phyloP scores from a whole-genome alignment of 805 yeast genomes.

The Ogataea ramenticola region DNA sequence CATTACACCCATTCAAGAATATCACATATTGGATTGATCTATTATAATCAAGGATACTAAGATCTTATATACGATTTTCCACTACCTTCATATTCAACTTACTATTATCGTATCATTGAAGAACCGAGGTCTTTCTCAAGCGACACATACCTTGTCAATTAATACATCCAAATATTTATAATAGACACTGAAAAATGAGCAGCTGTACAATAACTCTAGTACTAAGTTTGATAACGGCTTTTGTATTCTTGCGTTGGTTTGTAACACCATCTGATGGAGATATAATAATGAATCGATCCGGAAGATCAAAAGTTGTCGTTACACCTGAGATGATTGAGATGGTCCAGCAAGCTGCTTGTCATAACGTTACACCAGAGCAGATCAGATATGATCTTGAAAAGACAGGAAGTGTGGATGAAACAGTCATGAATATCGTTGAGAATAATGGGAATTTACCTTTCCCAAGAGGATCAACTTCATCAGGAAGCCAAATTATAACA shows the following conservation, averaged over 20 bases:
- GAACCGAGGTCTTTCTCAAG: too few relatives aligned
- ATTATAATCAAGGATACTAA: too few relatives aligned
- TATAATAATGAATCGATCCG: not conserved
- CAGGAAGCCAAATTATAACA: not conserved
- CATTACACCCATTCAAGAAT: too few relatives aligned
- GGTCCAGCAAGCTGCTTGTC: slow-evolving; percentile 75
- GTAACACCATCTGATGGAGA: slow-evolving; percentile 34
- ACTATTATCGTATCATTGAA: too few relatives aligned
- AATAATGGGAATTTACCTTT: slow-evolving; percentile 55
- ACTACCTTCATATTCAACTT: too few relatives aligned
- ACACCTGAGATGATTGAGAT: slow-evolving; percentile 75
- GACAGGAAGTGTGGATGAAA: slow-evolving; percentile 74
- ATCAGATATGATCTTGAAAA: slow-evolving; percentile 66
- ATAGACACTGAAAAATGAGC: slow-evolving; percentile 4
- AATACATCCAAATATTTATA: too few relatives aligned
- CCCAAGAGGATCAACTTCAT: slow-evolving; percentile 30
- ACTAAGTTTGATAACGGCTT: slow-evolving; percentile 41
- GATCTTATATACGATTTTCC: too few relatives aligned
- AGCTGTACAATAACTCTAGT: slow-evolving; percentile 45
- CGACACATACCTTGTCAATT: not conserved
- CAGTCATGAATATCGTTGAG: slow-evolving; percentile 65
- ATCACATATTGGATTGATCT: too few relatives aligned
- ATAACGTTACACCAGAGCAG: slow-evolving; percentile 49
- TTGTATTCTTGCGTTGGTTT: slow-evolving; percentile 60
- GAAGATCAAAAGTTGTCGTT: slow-evolving; percentile 26